phyloP scores from a whole-genome alignment of 192 early-diverging fungal species.

The Gonapodya prolifera region DNA sequence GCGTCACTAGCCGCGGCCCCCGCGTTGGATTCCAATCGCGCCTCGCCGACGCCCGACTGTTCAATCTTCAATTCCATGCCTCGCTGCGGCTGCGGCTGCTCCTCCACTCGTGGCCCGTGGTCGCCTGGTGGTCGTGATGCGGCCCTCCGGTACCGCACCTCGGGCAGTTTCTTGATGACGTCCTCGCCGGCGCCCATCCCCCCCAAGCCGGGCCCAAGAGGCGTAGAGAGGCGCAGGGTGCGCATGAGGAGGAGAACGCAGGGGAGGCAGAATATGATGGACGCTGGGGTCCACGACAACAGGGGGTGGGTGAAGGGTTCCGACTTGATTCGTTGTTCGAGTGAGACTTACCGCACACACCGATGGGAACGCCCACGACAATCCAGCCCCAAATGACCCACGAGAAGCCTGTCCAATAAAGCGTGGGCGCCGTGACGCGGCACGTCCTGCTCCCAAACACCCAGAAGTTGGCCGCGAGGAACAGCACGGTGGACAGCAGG shows the following conservation, averaged over 20 bases:
- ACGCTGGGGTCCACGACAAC: background rate
- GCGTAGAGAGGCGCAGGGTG: slow-evolving; percentile 18
- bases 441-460: slow-evolving; percentile 38
- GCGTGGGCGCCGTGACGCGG: slow-evolving; percentile 28
- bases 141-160: slow-evolving; percentile 33
- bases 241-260: slow-evolving; percentile 49
- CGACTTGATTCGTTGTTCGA: no score
- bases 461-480: slow-evolving; percentile 58
- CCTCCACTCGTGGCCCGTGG: background rate
- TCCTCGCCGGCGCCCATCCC: slow-evolving; percentile 53
- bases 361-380: slow-evolving; percentile 43
- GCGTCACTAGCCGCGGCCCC: background rate
- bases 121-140: background rate
- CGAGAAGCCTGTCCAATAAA: slow-evolving; percentile 46
- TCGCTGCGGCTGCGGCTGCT: background rate
- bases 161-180: slow-evolving; percentile 53
- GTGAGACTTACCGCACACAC: slow-evolving; percentile 30
- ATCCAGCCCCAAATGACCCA: slow-evolving; percentile 58
- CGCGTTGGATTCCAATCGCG: background rate
- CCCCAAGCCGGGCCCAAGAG: slow-evolving; percentile 13
- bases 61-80: background rate
- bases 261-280: slow-evolving; percentile 52
- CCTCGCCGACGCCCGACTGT: background rate
- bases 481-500: slow-evolving; percentile 47
- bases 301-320: no score